phyloP scores from a whole-genome alignment of 139 green algal genomes.

The Gonium pectorale region DNA sequence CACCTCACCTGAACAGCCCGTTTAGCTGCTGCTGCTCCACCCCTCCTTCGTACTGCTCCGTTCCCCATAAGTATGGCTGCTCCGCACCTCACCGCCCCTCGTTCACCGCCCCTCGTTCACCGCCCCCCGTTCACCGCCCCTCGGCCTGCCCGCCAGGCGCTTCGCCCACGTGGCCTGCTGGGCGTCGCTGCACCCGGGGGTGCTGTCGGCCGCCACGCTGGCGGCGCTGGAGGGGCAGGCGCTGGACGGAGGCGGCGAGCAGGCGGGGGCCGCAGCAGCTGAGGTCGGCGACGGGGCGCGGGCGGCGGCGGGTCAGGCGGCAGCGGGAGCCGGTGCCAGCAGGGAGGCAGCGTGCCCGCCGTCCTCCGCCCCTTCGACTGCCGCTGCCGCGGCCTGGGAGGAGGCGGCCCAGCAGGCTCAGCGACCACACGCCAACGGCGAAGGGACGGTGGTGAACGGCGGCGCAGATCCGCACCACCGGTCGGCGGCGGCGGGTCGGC shows the following conservation, averaged over 20 bases:
- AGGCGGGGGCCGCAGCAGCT: neutral
- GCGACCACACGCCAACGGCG: too few relatives aligned
- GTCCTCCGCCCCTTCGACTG: too few relatives aligned
- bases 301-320: too few relatives aligned
- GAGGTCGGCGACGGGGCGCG: neutral
- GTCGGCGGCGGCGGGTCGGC: too few relatives aligned
- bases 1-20: too few relatives aligned
- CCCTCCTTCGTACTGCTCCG: neutral
- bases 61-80: neutral
- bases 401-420: too few relatives aligned
- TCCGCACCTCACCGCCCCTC: neutral
- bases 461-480: too few relatives aligned
- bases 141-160: neutral
- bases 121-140: neutral
- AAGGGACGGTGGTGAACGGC: too few relatives aligned
- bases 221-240: conserved; percentile 36
- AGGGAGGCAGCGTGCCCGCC: too few relatives aligned
- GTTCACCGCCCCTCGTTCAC: neutral
- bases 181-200: conserved; percentile 41
- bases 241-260: neutral
- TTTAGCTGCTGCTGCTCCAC: neutral
- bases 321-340: too few relatives aligned
- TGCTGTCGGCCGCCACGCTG: conserved; percentile 32
- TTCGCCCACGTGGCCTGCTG: conserved; percentile 78
- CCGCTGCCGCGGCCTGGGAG: too few relatives aligned